phyloP scores from a whole-genome alignment of 192 early-diverging fungal genomes.

The Coemansia sp. region DNA sequence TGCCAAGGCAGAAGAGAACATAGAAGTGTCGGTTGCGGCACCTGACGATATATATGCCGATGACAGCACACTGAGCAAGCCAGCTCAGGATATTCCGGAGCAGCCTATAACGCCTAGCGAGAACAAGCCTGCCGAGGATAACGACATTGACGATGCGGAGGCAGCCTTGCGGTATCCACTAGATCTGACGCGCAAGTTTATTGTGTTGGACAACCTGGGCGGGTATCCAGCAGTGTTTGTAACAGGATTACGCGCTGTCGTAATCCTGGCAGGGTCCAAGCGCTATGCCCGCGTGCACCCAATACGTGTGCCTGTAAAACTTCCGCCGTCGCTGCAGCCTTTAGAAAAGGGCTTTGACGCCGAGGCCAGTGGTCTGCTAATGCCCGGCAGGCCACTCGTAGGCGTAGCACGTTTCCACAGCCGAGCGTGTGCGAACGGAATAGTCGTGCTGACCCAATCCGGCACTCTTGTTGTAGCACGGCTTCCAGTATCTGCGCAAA shows the following conservation, averaged over 20 bases:
- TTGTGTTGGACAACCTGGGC: conserved; percentile 38
- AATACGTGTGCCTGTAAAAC: conserved; percentile 18
- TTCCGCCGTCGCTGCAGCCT: conserved; percentile 24
- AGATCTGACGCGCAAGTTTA: conserved; percentile 24
- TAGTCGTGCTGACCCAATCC: conserved; percentile 43
- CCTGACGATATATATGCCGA: conserved; percentile 11
- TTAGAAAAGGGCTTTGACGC: conserved; percentile 19
- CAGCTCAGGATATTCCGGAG: not conserved
- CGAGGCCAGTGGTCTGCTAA: conserved; percentile 19
- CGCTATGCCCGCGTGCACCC: conserved; percentile 50
- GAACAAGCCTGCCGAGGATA: not conserved
- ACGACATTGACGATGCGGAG: not conserved
- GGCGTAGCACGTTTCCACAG: conserved; percentile 46
- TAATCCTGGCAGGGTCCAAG: conserved; percentile 41
- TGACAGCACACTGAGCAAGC: not conserved
- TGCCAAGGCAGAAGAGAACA: not conserved
- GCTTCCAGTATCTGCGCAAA: conserved; percentile 18
- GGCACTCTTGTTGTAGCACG: conserved; percentile 37
- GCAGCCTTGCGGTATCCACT: conserved; percentile 9
- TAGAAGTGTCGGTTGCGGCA: not conserved
- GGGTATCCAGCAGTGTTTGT: conserved; percentile 45
- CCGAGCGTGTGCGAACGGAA: conserved; percentile 34
- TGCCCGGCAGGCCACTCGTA: conserved; percentile 21
- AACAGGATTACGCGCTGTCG: conserved; percentile 22
- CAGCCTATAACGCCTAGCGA: not conserved